Conservation (phyloP, 768 basidiomycete species). For the Phallus indusiatus region DNA sequence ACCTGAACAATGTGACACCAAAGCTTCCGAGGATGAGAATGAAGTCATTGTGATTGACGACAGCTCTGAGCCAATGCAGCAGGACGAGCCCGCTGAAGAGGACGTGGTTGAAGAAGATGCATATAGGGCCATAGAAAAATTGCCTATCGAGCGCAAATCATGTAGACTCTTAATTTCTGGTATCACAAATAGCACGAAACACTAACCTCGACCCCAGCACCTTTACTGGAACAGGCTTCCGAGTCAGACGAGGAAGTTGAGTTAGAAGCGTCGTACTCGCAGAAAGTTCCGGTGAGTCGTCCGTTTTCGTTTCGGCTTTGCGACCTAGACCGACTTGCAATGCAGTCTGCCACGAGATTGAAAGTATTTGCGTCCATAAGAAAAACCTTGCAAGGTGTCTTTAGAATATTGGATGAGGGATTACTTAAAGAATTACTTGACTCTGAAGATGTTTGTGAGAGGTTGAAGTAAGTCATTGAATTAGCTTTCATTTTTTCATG, state of each 20-base stretch:
- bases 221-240: conserved; percentile 12
- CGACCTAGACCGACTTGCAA: conserved; percentile 1
- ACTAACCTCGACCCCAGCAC: conserved; percentile 1
- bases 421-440: conserved; percentile 23
- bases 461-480: conserved; percentile 12
- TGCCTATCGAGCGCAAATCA: too few relatives aligned
- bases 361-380: conserved; percentile 31
- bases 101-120: neutral
- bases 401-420: conserved; percentile 19
- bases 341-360: conserved; percentile 28
- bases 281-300: conserved; percentile 21
- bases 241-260: conserved; percentile 16
- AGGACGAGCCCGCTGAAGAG: neutral
- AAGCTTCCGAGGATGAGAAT: neutral
- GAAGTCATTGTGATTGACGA: neutral
- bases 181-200: too few relatives aligned
- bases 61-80: conserved; percentile 1
- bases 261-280: conserved; percentile 20
- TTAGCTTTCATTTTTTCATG: conserved; percentile 17
- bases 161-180: too few relatives aligned
- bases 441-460: neutral
- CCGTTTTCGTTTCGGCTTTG: conserved; percentile 3
- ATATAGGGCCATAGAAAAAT: neutral
- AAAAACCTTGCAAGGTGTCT: conserved; percentile 27
- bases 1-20: neutral